Evolutionary conservation across 306 rosid species (phyloP), one percentile per base, ranked within the genome.

Genomic region (Cucurbita argyrosperma): DNA sequence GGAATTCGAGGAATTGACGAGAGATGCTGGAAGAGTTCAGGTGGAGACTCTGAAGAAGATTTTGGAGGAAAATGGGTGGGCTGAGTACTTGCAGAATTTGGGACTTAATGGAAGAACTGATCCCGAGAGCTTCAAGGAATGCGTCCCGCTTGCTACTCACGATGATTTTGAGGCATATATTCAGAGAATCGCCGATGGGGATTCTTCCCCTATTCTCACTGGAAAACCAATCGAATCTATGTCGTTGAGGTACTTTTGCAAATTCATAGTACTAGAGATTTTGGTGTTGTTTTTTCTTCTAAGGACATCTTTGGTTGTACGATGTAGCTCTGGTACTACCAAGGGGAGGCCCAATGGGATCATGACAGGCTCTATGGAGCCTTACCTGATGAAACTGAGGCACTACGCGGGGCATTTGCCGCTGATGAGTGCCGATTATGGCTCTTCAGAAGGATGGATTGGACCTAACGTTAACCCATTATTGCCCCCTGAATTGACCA

Each of bases 311-410:
- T 45, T 68, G 21, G 71, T 40, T 64, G 81, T 85, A 10, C 1
- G 13, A 4, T 65, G 74, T 47, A 95, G 99, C 63, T 95, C 99
- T 85, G 99, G 99, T 8, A 95, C 99, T 42, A 89, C 96, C 76
- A 89, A 87, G 53, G 97, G 99, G 72, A 91, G 74, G 89, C 95
- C 88, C 40, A 95, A 95, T 56, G 98, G 90, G 54, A 87, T 94
- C 76, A 90, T 94, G 98, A 94, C 98, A 0, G 98, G 98, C 37
- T 85, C 97, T 39, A 94, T 94, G 97, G 97, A 87, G 81, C 90
- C 88, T 63, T 94, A 90, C 74, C 58, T 85, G 84, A 84, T 82
- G 37, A 90, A 88, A 62, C 43, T 94, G 77, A 94, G 96, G 87
- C 96, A 94, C 69, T 90, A 94, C 77, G 94, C 90, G 0, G 90